Evolutionary conservation across 306 rosid genomes (phyloP), one percentile per base, ranked within the genome.

Genomic region (Lotus japonicus): DNA sequence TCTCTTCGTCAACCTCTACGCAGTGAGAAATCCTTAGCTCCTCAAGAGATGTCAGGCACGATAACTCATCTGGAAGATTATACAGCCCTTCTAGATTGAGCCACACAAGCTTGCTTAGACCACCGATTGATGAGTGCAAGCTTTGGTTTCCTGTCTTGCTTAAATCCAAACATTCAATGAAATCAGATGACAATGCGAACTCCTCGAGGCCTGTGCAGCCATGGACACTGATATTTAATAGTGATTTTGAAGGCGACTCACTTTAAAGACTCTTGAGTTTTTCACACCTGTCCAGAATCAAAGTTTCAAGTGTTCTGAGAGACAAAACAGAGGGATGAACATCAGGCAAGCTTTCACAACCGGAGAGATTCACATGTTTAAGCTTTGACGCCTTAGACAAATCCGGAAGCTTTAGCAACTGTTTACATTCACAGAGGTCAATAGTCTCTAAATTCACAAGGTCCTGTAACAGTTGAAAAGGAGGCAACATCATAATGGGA

Each of bases 41-140:
- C 21, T 15, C 0, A 11, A 67, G 45, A 42, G 43, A 41, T 13
- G 3, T 54, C 6, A 54, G 7, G 35, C 0, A 0, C 9, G 46
- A 57, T 41, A 75, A 12, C 10, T 76, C 46, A 0, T 15, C 15
- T 4, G 67, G 77, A 48, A 77, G 17, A 45, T 56, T n/a, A n/a
- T n/a, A n/a, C n/a, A n/a, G 23, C 9, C 66, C 36, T 9, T 48
- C 36, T 2, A 56, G 23, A 21, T 13, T 16, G 0, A 78, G 63
- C 44, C 5, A 1, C 21, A 0, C 0, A 39, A 79, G 76, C 0
- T 15, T 39, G 11, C 9, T 6, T 21, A 62, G 31, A 26, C 6
- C 1, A 18, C 67, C 71, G 1, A 23, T 46, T 45, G 79, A 68
- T 9, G 53, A 2, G 50, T 55, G 6, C 39, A 73, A 28, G 48